Evolutionary conservation across 2,329 filamentous ascomycete species (phyloP).

Genomic region (Hymenotorrendiella dingleyae): DNA sequence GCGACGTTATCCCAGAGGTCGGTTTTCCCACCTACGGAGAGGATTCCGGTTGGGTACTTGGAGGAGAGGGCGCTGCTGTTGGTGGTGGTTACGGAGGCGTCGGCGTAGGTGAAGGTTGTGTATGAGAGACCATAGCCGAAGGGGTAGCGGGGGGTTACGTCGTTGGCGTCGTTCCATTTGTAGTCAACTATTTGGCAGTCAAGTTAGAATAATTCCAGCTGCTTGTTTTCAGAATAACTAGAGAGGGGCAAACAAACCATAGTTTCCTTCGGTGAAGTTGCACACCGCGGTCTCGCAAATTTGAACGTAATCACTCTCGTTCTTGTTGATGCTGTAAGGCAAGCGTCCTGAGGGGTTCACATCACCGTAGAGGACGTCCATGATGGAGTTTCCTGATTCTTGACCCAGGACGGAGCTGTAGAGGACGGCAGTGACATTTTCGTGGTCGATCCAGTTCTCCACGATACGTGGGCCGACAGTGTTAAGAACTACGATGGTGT

Average conservation of each 20-base stretch:
- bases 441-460: conserved; percentile 63
- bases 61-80: not conserved
- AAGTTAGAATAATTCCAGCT: too few relatives aligned
- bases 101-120: too few relatives aligned
- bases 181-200: too few relatives aligned
- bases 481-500: conserved; percentile 65
- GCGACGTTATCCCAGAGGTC: not conserved
- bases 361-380: conserved; percentile 38
- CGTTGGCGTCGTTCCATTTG: not conserved
- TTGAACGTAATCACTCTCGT: conserved; percentile 44
- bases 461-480: conserved; percentile 52
- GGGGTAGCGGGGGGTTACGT: not conserved
- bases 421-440: conserved; percentile 68
- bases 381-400: conserved; percentile 73
- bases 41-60: not conserved
- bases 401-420: conserved; percentile 76
- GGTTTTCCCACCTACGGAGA: not conserved
- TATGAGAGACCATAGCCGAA: not conserved
- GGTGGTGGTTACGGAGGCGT: too few relatives aligned
- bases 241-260: not conserved
- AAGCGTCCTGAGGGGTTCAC: conserved; percentile 66
- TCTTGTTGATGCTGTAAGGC: conserved; percentile 71
- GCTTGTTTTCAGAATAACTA: too few relatives aligned
- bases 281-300: conserved; percentile 47
- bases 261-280: conserved; percentile 24